phyloP scores from a whole-genome alignment of 2,329 filamentous ascomycete species.

The Fusarium tupiense region DNA sequence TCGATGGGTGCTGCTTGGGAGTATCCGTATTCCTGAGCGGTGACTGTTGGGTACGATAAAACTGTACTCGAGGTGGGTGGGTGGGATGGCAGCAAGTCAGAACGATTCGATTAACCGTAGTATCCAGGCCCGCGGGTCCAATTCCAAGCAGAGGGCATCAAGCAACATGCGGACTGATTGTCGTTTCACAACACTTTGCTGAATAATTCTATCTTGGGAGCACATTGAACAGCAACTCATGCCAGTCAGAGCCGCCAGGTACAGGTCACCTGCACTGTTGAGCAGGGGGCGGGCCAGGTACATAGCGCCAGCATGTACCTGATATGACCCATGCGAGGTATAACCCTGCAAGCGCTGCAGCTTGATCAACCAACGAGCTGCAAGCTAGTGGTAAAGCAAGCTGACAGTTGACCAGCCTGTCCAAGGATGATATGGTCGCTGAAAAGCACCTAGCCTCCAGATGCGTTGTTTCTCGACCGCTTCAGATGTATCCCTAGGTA shows the following conservation, averaged over 20 bases:
- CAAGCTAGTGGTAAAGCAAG: constrained; percentile 25
- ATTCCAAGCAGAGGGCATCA: constrained; percentile 10
- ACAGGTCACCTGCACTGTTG: constrained; percentile 51
- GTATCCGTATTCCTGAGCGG: constrained; percentile 32
- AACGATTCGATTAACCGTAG: background rate
- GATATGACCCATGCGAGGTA: constrained; percentile 40
- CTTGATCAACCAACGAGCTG: constrained; percentile 31
- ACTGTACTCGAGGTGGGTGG: constrained; percentile 8
- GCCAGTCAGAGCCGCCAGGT: constrained; percentile 47
- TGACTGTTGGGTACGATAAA: constrained; percentile 19
- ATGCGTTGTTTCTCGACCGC: background rate
- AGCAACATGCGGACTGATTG: constrained; percentile 13
- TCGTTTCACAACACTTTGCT: constrained; percentile 25
- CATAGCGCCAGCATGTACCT: constrained; percentile 45
- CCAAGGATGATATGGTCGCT: constrained; percentile 1
- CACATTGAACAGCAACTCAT: constrained; percentile 21
- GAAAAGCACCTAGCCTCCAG: background rate
- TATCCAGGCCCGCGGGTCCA: constrained; percentile 28
- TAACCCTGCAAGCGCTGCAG: constrained; percentile 38
- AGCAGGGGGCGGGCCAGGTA: constrained; percentile 49
- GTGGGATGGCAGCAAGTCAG: constrained; percentile 21
- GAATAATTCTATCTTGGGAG: constrained; percentile 26
- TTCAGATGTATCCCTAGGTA: background rate
- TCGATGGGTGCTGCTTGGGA: constrained; percentile 16
- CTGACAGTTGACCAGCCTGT: constrained; percentile 21